Evolutionary conservation across 192 early-diverging fungal species (phyloP).

Genomic region (Jimgerdemannia flammicorona): DNA sequence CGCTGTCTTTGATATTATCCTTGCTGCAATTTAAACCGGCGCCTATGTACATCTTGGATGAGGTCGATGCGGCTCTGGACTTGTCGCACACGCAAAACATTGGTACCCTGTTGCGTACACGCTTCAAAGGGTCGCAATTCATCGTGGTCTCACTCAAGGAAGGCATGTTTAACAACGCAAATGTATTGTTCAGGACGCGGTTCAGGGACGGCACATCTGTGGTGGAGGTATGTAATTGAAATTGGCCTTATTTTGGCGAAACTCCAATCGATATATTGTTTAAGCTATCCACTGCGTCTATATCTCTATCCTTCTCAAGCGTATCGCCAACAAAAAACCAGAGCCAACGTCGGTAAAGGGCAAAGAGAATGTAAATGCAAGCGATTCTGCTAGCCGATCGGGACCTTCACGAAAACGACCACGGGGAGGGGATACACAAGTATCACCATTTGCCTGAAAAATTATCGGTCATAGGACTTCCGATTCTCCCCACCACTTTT

Average conservation of each 20-base stretch:
- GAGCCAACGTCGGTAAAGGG: background rate
- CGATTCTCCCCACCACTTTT: too few species aligned
- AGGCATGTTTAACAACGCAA: conserved; percentile 99
- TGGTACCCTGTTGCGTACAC: conserved; percentile 83
- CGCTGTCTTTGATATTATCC: conserved; percentile 93
- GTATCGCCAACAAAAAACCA: background rate
- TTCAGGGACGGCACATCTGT: conserved; percentile 94
- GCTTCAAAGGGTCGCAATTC: conserved; percentile 97
- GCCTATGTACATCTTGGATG: conserved; percentile 99
- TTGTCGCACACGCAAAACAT: conserved; percentile 99
- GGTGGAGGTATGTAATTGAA: conserved; percentile 60
- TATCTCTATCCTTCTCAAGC: background rate
- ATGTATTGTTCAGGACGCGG: conserved; percentile 89
- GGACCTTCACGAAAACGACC: background rate
- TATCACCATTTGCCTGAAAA: background rate
- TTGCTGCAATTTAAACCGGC: conserved; percentile 98
- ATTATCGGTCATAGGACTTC: too few species aligned
- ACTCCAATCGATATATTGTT: background rate
- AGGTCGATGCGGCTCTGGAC: conserved; percentile 98
- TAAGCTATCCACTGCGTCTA: background rate
- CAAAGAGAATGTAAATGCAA: background rate
- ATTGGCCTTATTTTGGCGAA: background rate
- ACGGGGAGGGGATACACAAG: background rate
- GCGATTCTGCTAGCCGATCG: background rate
- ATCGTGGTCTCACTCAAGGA: conserved; percentile 98